Evolutionary conservation across 352 stramenopile species (phyloP), one percentile per base, ranked within the genome.

Genomic region (Phytopythium montanum): DNA sequence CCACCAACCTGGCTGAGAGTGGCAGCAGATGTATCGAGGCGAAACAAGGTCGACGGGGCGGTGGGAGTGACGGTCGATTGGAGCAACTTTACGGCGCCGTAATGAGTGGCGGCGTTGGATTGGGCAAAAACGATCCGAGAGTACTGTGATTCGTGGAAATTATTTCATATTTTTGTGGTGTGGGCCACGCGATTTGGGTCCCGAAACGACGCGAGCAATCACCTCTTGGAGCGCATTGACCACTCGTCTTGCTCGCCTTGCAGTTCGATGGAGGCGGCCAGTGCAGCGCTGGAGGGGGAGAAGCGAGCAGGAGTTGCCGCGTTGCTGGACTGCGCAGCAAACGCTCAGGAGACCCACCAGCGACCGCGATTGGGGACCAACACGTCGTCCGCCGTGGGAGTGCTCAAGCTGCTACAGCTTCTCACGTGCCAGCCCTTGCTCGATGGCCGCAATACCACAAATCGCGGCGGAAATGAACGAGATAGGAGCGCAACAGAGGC

Each of bases 401-500:
- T 13, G 21, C 33, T 56, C 51, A 56, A 31, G 51, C 21, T 56
- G 33, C 36, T 56, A 5, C 29, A 31, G 31, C 25, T 56, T 8
- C 51, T 33, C 8, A 46, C 23, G 33, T 33, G 21, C 5, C n/a
- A 25, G 26, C 26, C 3, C 4, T 49, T 25, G 21, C 14, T 21
- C 5, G 7, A 46, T 8, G 39, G 18, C 19, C 21, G 16, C 9
- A 46, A 0, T 5, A 10, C 12, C 14, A 5, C 25, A 23, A 7
- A 9, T 7, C 3, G 19, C 21, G 21, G 21, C 2, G 10, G 3
- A 7, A 21, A 29, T 9, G 45, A 21, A 16, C 14, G 7, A 5
- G 21, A 16, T 19, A 21, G 6, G 14, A 12, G 7, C 14, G 14
- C 38, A 8, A 2, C 25, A 16, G 26, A 21, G 45, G 13, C 14